phyloP scores from a whole-genome alignment of 164 flowering plant genomes.

The Berberis vulgaris region DNA sequence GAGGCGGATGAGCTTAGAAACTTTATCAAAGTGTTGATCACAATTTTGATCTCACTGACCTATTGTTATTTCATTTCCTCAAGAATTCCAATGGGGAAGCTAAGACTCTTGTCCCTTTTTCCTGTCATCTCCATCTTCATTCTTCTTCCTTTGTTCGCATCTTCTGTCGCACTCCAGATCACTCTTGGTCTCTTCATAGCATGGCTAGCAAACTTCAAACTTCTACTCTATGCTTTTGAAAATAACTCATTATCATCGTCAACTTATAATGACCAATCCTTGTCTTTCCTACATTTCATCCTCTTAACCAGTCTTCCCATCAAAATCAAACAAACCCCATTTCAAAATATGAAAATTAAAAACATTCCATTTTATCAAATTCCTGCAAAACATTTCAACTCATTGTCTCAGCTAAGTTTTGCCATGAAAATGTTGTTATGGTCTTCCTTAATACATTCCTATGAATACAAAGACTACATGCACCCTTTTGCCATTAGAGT shows the following conservation, averaged over 20 bases:
- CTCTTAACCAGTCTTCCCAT: conserved; percentile 39
- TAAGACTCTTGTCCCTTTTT: conserved; percentile 26
- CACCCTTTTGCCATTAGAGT: conserved; percentile 16
- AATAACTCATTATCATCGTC: conserved; percentile 29
- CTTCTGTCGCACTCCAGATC: conserved; percentile 24
- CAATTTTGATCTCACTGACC: conserved; percentile 19
- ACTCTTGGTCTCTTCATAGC: conserved; percentile 28
- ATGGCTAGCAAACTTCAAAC: conserved; percentile 65
- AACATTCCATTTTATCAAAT: background rate
- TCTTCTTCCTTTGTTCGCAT: conserved; percentile 31
- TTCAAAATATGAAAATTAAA: conserved; percentile 1
- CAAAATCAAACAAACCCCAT: conserved; percentile 17
- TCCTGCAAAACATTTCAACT: background rate
- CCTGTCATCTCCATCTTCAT: conserved; percentile 41
- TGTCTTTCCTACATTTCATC: conserved; percentile 27
- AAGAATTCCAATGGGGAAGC: conserved; percentile 22
- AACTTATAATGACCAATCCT: background rate
- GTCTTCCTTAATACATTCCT: conserved; percentile 7
- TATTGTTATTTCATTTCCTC: conserved; percentile 29
- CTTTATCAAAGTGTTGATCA: conserved; percentile 31
- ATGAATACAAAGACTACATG: conserved; percentile 20
- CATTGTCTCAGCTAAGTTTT: conserved; percentile 12
- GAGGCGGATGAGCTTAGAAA: conserved; percentile 26
- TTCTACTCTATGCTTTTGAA: conserved; percentile 34
- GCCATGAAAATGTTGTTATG: conserved; percentile 14